A percentile compares a stretch with the other conserved stretches of the same genome.
Evolutionary conservation across 176 grass and related monocot genomes (phyloP).

Genomic region (Guadua angustifolia): DNA sequence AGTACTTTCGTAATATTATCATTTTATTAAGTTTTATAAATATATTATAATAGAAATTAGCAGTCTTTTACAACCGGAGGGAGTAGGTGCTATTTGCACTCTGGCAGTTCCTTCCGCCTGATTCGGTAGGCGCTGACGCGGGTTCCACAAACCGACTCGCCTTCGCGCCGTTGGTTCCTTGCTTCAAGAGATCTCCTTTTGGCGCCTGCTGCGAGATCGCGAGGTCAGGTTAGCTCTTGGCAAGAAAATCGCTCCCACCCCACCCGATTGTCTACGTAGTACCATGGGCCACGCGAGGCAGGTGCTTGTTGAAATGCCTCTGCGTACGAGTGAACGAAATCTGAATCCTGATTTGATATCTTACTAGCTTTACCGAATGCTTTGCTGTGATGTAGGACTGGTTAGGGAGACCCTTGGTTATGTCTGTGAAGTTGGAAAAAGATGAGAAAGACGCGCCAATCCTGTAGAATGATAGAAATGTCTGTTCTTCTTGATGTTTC

Average conservation of each 20-base stretch:
- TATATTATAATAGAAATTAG: too few species aligned
- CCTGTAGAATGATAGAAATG: background rate
- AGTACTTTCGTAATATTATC: too few species aligned
- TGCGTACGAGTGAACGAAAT: background rate
- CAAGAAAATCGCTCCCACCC: background rate
- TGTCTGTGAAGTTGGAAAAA: background rate
- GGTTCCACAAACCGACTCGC: background rate
- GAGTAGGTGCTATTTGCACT: background rate
- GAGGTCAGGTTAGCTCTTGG: background rate
- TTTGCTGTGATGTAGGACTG: background rate
- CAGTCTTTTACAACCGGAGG: too few species aligned
- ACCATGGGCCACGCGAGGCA: background rate
- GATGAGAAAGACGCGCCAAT: background rate
- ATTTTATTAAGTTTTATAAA: too few species aligned
- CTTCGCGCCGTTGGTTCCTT: background rate
- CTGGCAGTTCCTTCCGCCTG: background rate
- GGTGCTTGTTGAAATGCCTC: constrained; percentile 27
- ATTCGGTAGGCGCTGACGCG: background rate
- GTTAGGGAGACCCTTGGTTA: background rate
- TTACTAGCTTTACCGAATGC: background rate
- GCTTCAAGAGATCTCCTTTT: constrained; percentile 20
- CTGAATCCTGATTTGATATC: background rate
- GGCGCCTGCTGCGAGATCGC: background rate
- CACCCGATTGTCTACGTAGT: background rate
- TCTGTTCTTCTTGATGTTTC: background rate